Percentiles rank a stretch among this genome's conserved stretches.
Conservation (phyloP, 139 green algal genomes). For the Chlamydomonas incerta region DNA sequence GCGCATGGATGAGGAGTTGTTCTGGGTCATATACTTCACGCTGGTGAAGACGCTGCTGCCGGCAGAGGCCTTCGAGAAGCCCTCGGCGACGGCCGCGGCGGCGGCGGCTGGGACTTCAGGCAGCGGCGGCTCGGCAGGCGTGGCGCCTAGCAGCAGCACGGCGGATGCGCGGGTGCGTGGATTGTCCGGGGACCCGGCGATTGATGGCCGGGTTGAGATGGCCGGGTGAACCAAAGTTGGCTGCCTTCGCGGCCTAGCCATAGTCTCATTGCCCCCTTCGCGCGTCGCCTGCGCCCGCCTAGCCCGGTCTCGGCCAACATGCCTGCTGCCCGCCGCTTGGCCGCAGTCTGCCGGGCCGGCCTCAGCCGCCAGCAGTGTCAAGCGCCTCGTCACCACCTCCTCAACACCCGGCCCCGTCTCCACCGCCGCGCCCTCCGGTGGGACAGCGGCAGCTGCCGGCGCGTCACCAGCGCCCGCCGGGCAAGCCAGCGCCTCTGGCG, state of each 20-base stretch:
- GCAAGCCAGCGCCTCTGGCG: no score
- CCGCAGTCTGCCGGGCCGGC: neutral
- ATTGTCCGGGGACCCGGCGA: no score
- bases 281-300: no score
- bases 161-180: no score
- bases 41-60: constrained; percentile 54
- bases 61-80: constrained; percentile 21
- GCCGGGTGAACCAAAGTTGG: no score
- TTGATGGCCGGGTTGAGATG: no score
- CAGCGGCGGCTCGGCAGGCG: neutral
- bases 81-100: neutral
- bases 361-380: neutral
- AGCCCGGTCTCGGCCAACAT: no score
- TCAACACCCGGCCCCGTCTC: neutral
- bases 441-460: no score
- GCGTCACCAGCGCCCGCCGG: no score
- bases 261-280: no score
- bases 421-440: neutral
- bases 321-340: no score
- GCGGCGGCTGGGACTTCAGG: neutral
- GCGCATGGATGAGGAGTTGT: constrained; percentile 81
- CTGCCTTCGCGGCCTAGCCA: no score
- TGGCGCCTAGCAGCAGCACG: neutral
- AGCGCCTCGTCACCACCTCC: neutral
- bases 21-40: constrained; percentile 89